A percentile compares a stretch with the other conserved stretches of the same genome.
These are phyloP conservation scores for Erysimum cheiri DNA, from an alignment of 441 rosid genomes.

Conservation along the genomic window DNA sequence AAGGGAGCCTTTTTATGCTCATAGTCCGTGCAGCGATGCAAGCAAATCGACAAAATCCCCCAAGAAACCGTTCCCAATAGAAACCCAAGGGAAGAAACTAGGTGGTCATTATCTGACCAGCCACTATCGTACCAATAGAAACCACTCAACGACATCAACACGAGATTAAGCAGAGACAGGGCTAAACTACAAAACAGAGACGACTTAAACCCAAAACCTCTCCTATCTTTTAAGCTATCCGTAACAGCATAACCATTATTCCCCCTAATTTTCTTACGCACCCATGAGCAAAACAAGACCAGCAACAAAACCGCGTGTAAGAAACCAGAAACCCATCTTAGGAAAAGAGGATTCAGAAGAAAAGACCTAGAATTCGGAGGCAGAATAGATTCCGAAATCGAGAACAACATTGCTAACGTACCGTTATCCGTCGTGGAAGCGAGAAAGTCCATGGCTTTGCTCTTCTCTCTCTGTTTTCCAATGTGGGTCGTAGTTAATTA, in stretches of 20 bases:
- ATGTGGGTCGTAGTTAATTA: constrained; percentile 1
- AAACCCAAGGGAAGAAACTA: constrained; percentile 62
- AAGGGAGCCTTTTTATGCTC: constrained; percentile 52
- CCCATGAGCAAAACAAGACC: constrained; percentile 51
- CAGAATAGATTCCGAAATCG: constrained; percentile 43
- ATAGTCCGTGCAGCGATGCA: constrained; percentile 46
- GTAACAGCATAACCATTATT: constrained; percentile 20
- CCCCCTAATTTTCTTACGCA: constrained; percentile 44
- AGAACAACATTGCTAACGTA: constrained; percentile 35
- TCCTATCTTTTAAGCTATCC: constrained; percentile 47
- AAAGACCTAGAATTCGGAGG: constrained; percentile 45
- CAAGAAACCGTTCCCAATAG: constrained; percentile 60
- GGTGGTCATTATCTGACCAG: constrained; percentile 55
- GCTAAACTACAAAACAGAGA: constrained; percentile 60
- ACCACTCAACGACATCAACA: constrained; percentile 56
- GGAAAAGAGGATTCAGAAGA: constrained; percentile 56
- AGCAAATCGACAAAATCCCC: constrained; percentile 58
- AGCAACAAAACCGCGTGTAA: constrained; percentile 66
- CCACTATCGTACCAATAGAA: constrained; percentile 70
- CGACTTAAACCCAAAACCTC: constrained; percentile 47
- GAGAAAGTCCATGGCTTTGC: constrained; percentile 37
- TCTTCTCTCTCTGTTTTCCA: constrained; percentile 9
- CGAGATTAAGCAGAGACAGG: constrained; percentile 58
- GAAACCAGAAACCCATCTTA: constrained; percentile 62
- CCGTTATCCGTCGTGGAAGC: constrained; percentile 35